phyloP scores from a whole-genome alignment of 202 grass and related monocot genomes.

The Hordeum pubiflorum region DNA sequence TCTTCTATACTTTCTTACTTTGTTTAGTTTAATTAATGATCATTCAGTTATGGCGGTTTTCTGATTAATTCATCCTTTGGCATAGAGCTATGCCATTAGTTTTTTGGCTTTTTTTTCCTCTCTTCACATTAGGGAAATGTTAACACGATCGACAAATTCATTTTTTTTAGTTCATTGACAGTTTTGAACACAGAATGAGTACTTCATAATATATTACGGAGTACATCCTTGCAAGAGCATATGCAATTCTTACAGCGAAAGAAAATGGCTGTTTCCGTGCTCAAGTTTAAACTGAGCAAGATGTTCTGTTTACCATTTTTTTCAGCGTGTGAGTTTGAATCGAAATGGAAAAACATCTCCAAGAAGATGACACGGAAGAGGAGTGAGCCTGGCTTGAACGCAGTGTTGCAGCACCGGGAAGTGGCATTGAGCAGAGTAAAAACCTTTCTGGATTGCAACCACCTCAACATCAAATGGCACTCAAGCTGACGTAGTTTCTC shows the following conservation, averaged over 20 bases:
- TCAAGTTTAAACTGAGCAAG: background rate
- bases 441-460: constrained; percentile 38
- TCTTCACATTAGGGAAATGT: background rate
- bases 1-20: background rate
- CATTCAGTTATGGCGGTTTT: background rate
- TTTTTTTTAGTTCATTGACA: background rate
- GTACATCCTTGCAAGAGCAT: background rate
- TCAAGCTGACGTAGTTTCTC: constrained; percentile 18
- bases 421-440: constrained; percentile 48
- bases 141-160: background rate
- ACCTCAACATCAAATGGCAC: constrained; percentile 57
- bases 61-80: background rate
- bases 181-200: background rate
- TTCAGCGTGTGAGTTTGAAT: constrained; percentile 70
- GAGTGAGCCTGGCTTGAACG: constrained; percentile 26
- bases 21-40: background rate
- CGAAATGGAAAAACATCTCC: constrained; percentile 72
- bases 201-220: background rate
- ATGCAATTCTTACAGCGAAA: background rate
- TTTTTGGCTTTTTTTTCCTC: background rate
- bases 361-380: constrained; percentile 53
- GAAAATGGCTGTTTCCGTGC: background rate
- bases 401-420: constrained; percentile 56
- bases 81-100: background rate
- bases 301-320: constrained; percentile 9